Evolutionary conservation across 495 filamentous ascomycete species (phyloP).

Genomic region (Extremus antarcticus): DNA sequence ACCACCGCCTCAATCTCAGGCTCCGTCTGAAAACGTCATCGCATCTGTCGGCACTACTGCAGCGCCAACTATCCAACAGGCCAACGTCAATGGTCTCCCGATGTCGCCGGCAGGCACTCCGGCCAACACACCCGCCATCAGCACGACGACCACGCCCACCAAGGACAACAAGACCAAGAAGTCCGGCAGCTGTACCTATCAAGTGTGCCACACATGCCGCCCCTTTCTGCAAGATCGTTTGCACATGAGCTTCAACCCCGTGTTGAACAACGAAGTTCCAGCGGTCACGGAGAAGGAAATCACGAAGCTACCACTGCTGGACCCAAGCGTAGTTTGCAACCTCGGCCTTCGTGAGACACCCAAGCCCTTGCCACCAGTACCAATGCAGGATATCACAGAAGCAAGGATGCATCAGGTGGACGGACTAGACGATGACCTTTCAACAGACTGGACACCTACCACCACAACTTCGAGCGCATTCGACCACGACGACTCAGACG

Average conservation of each 20-base stretch:
- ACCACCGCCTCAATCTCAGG: not conserved
- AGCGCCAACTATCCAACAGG: not conserved
- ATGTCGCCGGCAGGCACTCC: constrained; percentile 12
- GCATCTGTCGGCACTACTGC: not conserved
- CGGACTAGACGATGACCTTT: constrained; percentile 7
- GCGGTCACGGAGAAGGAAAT: constrained; percentile 23
- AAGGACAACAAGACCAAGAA: not conserved
- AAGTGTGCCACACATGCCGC: constrained; percentile 29
- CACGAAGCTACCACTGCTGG: constrained; percentile 16
- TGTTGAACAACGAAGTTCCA: constrained; percentile 15
- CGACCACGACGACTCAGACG: constrained; percentile 13
- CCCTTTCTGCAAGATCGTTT: constrained; percentile 30
- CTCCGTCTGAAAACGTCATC: not conserved
- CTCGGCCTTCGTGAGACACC: constrained; percentile 17
- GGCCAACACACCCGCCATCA: constrained; percentile 1
- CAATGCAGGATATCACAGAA: not conserved
- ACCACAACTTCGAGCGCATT: constrained; percentile 7
- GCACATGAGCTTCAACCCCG: constrained; percentile 27
- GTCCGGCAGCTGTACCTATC: constrained; percentile 18
- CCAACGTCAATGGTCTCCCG: not conserved
- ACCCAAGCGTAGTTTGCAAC: constrained; percentile 17
- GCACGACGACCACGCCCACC: not conserved
- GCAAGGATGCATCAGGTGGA: constrained; percentile 2
- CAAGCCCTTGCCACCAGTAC: not conserved
- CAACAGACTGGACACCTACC: constrained; percentile 15